Base-by-base conservation (phyloP, 768 basidiomycete species). In the Russula virescens region DNA sequence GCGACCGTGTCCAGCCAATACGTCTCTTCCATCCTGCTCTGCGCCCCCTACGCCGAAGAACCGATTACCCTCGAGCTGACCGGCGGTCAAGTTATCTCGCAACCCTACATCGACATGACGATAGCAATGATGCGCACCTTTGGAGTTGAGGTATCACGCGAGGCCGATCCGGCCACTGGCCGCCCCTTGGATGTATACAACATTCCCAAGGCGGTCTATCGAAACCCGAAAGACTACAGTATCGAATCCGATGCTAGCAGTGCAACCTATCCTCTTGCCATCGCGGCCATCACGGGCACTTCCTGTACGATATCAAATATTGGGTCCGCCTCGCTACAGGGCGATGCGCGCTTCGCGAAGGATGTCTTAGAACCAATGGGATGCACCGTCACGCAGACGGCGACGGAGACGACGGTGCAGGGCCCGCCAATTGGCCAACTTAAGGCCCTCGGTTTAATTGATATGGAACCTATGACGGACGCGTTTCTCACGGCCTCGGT, bases 381-480 rank as follows among this genome's bases (percentile, higher is more conserved):
- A 0, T 98, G 97, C 70, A 76, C 77, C 18, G 96, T 99, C 55
- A 79, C 83, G 5, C 97, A 99, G 77, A 95, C 94, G 0, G 83
- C 79, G 28, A 88, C 84, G 0, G 87, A 89, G 73, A 98, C 96
- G 10, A 97, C 92, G 11, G 97, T 98, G 38, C 86, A 83, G 0
- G 97, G 97, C 0, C 96, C 96, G 3, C 87, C 90, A 0, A 75
- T 85, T 14, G 91, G 94, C 0, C 78, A 85, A 68, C 80, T 99
- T 53, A 86, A 86, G 66, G 90, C 90, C 2, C 80, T 97, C 54
- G 91, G 89, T 55, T 82, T 87, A 68, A 85, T 98, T 23, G 93
- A 98, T 72, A 98, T 98, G 97, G 94, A 97, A 74, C 87, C 88
- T n/a, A 98, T 99, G 97, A 99, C 97, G 8, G 97, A 99, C 73